phyloP scores from a whole-genome alignment of 73 alveolate species.

The Paramecium bursaria region DNA sequence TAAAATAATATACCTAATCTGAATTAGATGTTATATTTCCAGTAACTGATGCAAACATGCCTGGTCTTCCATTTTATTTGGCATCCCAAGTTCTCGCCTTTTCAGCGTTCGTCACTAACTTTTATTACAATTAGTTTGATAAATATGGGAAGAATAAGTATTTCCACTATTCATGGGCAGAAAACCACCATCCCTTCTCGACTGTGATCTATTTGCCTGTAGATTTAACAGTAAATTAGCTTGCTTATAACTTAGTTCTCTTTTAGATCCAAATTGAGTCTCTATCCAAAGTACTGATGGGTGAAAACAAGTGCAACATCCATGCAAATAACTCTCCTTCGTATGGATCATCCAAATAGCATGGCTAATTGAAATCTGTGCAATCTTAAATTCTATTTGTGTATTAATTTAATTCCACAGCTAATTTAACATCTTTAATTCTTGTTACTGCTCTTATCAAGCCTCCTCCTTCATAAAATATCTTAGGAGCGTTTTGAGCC shows the following conservation, averaged over 20 bases:
- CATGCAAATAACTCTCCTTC: conserved; percentile 68
- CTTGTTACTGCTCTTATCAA: conserved; percentile 56
- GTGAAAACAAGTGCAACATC: conserved; percentile 72
- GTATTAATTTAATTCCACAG: conserved; percentile 64
- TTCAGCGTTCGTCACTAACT: conserved; percentile 63
- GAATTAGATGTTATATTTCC: conserved; percentile 64
- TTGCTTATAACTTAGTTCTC: conserved; percentile 58
- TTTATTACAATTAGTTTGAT: not conserved
- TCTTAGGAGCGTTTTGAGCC: conserved; percentile 69
- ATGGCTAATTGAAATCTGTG: conserved; percentile 36
- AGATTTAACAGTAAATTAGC: conserved; percentile 53
- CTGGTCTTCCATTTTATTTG: conserved; percentile 57
- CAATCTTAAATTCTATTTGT: conserved; percentile 33
- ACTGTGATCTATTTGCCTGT: conserved; percentile 54
- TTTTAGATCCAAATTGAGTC: conserved; percentile 69
- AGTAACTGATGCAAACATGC: conserved; percentile 74
- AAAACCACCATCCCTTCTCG: conserved; percentile 76
- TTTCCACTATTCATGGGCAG: conserved; percentile 68
- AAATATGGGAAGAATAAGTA: conserved; percentile 40
- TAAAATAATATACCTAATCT: conserved; percentile 60
- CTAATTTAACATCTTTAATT: conserved; percentile 38
- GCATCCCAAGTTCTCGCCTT: conserved; percentile 76
- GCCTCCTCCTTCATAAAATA: conserved; percentile 70
- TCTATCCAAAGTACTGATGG: conserved; percentile 27
- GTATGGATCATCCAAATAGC: conserved; percentile 75